These are phyloP conservation scores for Talaromyces borbonicus DNA, from an alignment of 495 filamentous ascomycete species.

Conservation along the genomic window DNA sequence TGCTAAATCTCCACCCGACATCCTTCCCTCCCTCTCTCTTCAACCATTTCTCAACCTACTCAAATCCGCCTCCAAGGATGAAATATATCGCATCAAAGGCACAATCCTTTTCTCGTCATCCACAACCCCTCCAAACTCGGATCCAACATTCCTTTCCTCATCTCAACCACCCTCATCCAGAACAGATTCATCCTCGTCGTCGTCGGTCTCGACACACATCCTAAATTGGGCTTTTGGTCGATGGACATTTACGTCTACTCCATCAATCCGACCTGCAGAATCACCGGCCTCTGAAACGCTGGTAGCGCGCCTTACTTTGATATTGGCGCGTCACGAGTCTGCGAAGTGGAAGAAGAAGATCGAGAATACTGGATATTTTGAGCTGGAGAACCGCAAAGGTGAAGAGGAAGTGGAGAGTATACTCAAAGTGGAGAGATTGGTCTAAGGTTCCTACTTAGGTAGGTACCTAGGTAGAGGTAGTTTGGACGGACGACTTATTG, in stretches of 20 bases:
- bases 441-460: no score
- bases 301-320: constrained; percentile 67
- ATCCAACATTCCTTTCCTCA: constrained; percentile 2
- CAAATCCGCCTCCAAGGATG: constrained; percentile 66
- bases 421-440: constrained; percentile 27
- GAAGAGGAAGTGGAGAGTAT: constrained; percentile 27
- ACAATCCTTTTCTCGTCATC: constrained; percentile 51
- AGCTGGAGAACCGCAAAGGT: no score
- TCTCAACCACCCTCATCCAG: constrained; percentile 30
- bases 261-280: constrained; percentile 11
- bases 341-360: constrained; percentile 83
- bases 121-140: constrained; percentile 47
- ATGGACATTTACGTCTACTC: constrained; percentile 73
- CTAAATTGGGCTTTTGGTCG: constrained; percentile 97
- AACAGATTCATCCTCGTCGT: constrained; percentile 15
- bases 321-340: constrained; percentile 76
- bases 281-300: constrained; percentile 25
- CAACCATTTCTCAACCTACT: constrained; percentile 60
- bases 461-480: no score
- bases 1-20: no score
- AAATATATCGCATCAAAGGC: constrained; percentile 92
- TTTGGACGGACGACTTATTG: no score
- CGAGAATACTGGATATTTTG: constrained; percentile 49
- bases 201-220: constrained; percentile 47
- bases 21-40: no score